Evolutionary conservation across 768 basidiomycete genomes (phyloP).

Genomic region (Collybiopsis luxurians): DNA sequence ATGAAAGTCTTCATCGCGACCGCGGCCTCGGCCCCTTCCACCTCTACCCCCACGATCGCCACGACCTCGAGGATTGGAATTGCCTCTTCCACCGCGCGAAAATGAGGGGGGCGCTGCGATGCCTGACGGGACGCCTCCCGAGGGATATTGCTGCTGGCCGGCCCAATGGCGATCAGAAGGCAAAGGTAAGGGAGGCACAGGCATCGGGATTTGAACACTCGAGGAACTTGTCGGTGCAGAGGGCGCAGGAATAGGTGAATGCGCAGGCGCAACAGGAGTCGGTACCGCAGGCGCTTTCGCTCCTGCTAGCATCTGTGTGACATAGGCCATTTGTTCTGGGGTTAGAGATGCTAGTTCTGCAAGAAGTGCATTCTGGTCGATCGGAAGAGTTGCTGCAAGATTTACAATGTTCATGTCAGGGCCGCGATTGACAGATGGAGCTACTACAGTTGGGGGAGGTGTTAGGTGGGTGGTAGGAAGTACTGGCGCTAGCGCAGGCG

Average conservation of each 20-base stretch:
- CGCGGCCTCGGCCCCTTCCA: slow-evolving; percentile 19
- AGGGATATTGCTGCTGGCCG: slow-evolving; percentile 26
- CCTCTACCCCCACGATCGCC: slow-evolving; percentile 32
- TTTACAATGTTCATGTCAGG: slow-evolving; percentile 16
- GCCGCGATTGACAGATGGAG: slow-evolving; percentile 11
- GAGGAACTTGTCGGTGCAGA: slow-evolving; percentile 11
- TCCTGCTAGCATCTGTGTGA: slow-evolving; percentile 56
- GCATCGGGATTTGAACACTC: slow-evolving; percentile 12
- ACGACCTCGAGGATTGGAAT: slow-evolving; percentile 24
- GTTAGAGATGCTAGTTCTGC: slow-evolving; percentile 73
- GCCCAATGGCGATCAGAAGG: slow-evolving; percentile 25
- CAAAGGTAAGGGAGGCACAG: slow-evolving; percentile 25
- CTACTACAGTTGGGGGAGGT: slow-evolving; percentile 10
- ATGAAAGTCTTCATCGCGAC: slow-evolving; percentile 21
- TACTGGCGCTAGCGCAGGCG: not conserved
- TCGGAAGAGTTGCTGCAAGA: slow-evolving; percentile 28
- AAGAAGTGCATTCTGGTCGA: slow-evolving; percentile 53
- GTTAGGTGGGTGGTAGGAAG: slow-evolving; percentile 8
- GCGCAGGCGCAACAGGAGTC: slow-evolving; percentile 27
- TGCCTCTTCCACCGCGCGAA: slow-evolving; percentile 17
- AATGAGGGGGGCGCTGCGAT: not conserved
- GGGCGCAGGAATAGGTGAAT: slow-evolving; percentile 19
- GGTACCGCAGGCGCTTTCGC: too few species aligned
- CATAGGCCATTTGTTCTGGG: slow-evolving; percentile 71
- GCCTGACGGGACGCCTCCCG: not conserved